Evolutionary conservation across 345 rosid genomes (phyloP).

Genomic region (Hibiscus trionum): DNA sequence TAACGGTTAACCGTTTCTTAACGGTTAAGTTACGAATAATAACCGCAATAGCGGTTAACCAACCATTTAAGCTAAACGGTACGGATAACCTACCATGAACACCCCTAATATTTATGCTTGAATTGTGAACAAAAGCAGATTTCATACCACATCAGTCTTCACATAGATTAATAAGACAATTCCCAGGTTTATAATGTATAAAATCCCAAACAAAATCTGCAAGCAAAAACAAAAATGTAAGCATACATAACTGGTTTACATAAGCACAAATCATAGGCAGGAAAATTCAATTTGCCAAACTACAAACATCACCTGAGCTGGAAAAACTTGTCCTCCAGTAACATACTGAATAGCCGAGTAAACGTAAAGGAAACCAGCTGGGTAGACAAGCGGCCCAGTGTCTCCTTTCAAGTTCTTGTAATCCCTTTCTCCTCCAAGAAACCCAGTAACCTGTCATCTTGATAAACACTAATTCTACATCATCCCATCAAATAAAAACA

Average conservation of each 20-base stretch:
- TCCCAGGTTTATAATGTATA: constrained; percentile 65
- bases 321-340: constrained; percentile 64
- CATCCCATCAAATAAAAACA: constrained; percentile 11
- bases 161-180: constrained; percentile 62
- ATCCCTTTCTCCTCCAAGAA: constrained; percentile 87
- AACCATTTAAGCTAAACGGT: too few species aligned
- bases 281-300: background rate
- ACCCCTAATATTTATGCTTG: too few species aligned
- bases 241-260: background rate
- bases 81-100: too few species aligned
- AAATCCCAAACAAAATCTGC: constrained; percentile 79
- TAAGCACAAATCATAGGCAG: background rate
- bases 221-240: constrained; percentile 7
- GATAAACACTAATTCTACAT: background rate
- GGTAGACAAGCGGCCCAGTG: constrained; percentile 94
- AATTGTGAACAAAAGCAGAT: too few species aligned
- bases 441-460: constrained; percentile 62
- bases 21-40: too few species aligned
- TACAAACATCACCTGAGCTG: constrained; percentile 59
- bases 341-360: constrained; percentile 65
- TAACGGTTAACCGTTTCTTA: too few species aligned
- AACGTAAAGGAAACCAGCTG: constrained; percentile 88
- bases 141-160: constrained; percentile 70
- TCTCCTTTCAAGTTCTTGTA: constrained; percentile 80
- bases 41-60: too few species aligned